phyloP scores from a whole-genome alignment of 2,329 filamentous ascomycete species.

The Pseudogymnoascus sp. region DNA sequence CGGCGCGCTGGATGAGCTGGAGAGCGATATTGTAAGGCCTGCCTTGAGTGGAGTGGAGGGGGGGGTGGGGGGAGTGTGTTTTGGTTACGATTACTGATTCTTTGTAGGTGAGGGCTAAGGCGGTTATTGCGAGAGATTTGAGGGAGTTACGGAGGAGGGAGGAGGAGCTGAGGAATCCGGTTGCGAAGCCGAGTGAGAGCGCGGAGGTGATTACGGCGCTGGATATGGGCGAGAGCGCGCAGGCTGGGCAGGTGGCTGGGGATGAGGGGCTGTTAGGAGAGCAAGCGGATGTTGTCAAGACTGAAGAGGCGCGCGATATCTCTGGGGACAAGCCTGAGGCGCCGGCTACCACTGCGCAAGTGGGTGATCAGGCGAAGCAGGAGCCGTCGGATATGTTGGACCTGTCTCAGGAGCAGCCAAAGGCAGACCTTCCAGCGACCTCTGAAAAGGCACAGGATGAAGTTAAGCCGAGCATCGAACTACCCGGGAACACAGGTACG shows the following conservation, averaged over 20 bases:
- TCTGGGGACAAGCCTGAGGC: neutral
- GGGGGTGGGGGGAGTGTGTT: no score
- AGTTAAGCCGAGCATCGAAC: neutral
- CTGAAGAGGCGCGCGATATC: neutral
- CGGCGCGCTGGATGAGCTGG: slow-evolving; percentile 47
- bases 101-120: slow-evolving; percentile 44
- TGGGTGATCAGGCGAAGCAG: neutral
- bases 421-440: neutral
- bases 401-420: neutral
- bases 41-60: no score
- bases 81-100: neutral
- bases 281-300: neutral
- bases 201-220: neutral
- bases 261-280: neutral
- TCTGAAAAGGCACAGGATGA: neutral
- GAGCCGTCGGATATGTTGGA: neutral
- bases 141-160: slow-evolving; percentile 30
- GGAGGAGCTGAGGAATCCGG: slow-evolving; percentile 24
- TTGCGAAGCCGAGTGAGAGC: neutral
- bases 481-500: neutral
- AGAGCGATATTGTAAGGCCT: slow-evolving; percentile 45
- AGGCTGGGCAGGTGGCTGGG: neutral
- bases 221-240: neutral
- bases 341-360: neutral
- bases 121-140: slow-evolving; percentile 47